Percentiles rank a stretch among this genome's conserved stretches.
Conservation (phyloP, 2,329 filamentous ascomycete genomes). For the Xylariaceae sp. region DNA sequence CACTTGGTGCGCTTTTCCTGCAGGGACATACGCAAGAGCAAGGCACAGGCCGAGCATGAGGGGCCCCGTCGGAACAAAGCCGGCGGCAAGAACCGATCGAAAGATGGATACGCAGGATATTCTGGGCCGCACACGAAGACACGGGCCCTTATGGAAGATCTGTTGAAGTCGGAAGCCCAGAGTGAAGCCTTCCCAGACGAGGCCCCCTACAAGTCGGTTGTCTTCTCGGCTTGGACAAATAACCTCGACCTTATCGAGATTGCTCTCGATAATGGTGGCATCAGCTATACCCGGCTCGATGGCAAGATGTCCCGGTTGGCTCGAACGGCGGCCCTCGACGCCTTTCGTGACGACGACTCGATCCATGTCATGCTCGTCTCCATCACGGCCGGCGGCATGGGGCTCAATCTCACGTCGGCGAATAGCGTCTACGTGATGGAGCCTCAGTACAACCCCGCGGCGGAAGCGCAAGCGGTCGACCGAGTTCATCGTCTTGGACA, state of each 20-base stretch:
- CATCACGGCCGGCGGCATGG: constrained; percentile 84
- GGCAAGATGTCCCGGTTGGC: constrained; percentile 75
- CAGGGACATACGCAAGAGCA: constrained; percentile 60
- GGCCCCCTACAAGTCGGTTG: constrained; percentile 80
- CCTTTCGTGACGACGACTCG: constrained; percentile 63
- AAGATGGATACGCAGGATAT: constrained; percentile 61
- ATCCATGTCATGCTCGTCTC: constrained; percentile 83
- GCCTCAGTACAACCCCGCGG: constrained; percentile 92
- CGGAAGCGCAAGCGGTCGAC: constrained; percentile 89
- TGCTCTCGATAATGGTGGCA: constrained; percentile 60
- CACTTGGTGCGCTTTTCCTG: constrained; percentile 53
- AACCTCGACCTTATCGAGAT: constrained; percentile 88
- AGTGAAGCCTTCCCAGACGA: constrained; percentile 55
- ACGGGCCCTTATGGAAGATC: constrained; percentile 66
- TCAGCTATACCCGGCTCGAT: constrained; percentile 75
- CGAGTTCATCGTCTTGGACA: constrained; percentile 89
- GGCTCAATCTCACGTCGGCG: constrained; percentile 80
- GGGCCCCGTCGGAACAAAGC: constrained; percentile 35
- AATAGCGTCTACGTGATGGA: constrained; percentile 96
- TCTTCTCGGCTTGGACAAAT: constrained; percentile 94
- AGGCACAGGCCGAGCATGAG: constrained; percentile 49
- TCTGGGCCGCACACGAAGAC: constrained; percentile 89
- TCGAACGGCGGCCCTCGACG: constrained; percentile 67
- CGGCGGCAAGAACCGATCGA: constrained; percentile 27
- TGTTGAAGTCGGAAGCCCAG: constrained; percentile 57